Base-by-base conservation (phyloP, 2,329 filamentous ascomycete species). In the Esteya vermicola region DNA sequence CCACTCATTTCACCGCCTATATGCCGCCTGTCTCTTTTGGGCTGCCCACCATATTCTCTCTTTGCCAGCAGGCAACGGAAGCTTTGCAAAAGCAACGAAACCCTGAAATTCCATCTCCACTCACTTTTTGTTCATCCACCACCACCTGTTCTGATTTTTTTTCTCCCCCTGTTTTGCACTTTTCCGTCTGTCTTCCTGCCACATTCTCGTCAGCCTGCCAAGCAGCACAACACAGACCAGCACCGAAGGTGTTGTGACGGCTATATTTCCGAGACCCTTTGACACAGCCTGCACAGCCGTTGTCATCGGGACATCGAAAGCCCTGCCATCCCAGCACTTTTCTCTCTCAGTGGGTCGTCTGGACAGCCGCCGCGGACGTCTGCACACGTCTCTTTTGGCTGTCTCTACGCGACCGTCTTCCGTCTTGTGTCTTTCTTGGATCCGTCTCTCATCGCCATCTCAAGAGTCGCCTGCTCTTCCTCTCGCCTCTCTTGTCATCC, bases 151-250 rank as follows among this genome's bases (percentile, higher is more conserved):
- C 23, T 60, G 50, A 48, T 52, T 58, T 57, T 52, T 56, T n/a
- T n/a, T n/a, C n/a, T n/a, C n/a, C n/a, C n/a, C n/a, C n/a, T 53
- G 52, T 72, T 72, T 72, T 72, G 22, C 9, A 13, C 30, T 40
- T 33, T 9, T 14, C 31, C 22, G 12, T n/a, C 26, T n/a, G 20
- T 19, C 18, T 21, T 32, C 20, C 14, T 20, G 20, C 14, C 28
- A 32, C 28, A n/a, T n/a, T n/a, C n/a, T n/a, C n/a, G n/a, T n/a
- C n/a, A n/a, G n/a, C n/a, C n/a, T n/a, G n/a, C n/a, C n/a, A n/a
- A n/a, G n/a, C n/a, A n/a, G n/a, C n/a, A n/a, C n/a, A n/a, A n/a
- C n/a, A n/a, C n/a, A n/a, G n/a, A n/a, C n/a, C n/a, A n/a, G n/a
- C n/a, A n/a, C n/a, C n/a, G n/a, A n/a, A n/a, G n/a, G n/a, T n/a